Base-by-base conservation (phyloP, 179 eudicot genomes). In the Beta corolliflora region DNA sequence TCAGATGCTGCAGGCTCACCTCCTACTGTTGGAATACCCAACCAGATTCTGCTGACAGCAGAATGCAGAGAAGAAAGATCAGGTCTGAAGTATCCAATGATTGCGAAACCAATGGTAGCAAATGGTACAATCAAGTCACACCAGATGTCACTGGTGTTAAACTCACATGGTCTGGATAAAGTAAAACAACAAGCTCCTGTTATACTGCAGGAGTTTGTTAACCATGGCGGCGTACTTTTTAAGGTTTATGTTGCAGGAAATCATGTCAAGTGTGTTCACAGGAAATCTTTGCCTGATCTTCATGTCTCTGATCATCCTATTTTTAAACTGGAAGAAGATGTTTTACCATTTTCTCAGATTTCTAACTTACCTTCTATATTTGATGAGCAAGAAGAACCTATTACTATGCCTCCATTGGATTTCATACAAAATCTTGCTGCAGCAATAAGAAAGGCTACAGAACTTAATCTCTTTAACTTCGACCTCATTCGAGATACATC, bases 201-300 rank as follows among this genome's bases (percentile, higher is more conserved):
- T 41, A 46, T 75, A 1, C 15, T 75, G 12, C 77, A 75, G 10
- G 77, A 75, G 9, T 75, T 75, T 41, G 66, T 75, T 36, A 75
- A 75, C 29, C 77, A 75, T 41, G 77, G 77, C 0, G 77, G 77
- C 2, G 23, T 56, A 1, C 19, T 75, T 2, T 75, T 55, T 8
- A 75, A 75, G 44, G 50, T 75, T 56, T 75, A 75, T 58, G 77
- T 75, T 36, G 77, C 65, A 31, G 77, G 77, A 55, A 56, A 75
- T 5, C 46, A 56, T 36, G 66, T 75, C 1, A 75, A 55, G 13
- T 75, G 77, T 75, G 77, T 58, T 18, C 46, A 56, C 3, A 75
- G 77, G 31, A 56, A 56, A 1, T 75, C 77, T 0, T n/a, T 75
- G 52, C 77, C 66, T 56, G 77, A 75, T 75, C 36, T 75, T 10